Conservation (phyloP, 129 eudicot genomes). For the Pulicaria dysenterica region DNA sequence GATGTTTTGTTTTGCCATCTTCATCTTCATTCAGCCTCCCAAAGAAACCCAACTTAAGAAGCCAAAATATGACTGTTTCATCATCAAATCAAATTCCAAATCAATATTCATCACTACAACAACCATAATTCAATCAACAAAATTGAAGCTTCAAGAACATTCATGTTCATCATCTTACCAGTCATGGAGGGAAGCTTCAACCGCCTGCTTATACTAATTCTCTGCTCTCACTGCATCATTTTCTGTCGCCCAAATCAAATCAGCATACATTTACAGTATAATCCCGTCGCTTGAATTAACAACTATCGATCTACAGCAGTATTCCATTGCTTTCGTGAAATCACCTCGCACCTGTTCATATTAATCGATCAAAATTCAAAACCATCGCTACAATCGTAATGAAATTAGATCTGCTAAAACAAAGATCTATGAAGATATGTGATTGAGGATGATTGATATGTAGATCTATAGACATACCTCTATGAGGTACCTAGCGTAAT, state of each 20-base stretch:
- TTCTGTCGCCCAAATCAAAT: conserved; percentile 70
- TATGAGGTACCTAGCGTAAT: conserved; percentile 68
- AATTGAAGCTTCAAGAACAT: background rate
- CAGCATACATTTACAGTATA: conserved; percentile 64
- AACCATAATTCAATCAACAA: no score
- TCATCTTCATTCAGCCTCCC: conserved; percentile 72
- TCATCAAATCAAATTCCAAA: background rate
- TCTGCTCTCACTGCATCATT: conserved; percentile 72
- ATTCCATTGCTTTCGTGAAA: conserved; percentile 65
- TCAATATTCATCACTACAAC: no score
- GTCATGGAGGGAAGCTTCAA: conserved; percentile 69
- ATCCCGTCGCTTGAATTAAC: conserved; percentile 73
- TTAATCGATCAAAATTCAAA: conserved; percentile 4
- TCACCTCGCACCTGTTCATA: conserved; percentile 59
- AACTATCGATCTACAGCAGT: conserved; percentile 74
- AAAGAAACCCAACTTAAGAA: conserved; percentile 71
- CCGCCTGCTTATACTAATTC: conserved; percentile 72
- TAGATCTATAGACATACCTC: conserved; percentile 39
- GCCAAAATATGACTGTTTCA: conserved; percentile 62
- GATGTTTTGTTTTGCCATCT: no score
- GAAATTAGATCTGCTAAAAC: background rate
- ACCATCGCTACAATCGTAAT: no score
- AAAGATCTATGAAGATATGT: background rate
- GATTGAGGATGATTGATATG: no score
- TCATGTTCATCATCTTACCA: conserved; percentile 38